Evolutionary conservation across 2,329 filamentous ascomycete genomes (phyloP).

Genomic region (Nannizziopsis arthrosporioides): DNA sequence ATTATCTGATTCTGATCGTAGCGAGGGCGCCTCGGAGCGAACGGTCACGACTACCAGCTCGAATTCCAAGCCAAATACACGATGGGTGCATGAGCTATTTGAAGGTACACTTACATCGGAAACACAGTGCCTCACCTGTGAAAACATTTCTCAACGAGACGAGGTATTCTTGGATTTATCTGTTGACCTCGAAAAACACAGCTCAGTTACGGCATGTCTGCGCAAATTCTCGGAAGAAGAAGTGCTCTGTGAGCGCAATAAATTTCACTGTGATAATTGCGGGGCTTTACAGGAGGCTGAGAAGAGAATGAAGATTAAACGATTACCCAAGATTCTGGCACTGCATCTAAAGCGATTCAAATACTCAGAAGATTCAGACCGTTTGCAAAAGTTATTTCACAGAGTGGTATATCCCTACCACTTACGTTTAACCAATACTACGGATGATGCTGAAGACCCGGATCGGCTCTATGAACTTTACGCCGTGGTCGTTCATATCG

Average conservation of each 20-base stretch:
- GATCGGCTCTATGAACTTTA: constrained; percentile 94
- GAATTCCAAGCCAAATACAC: constrained; percentile 54
- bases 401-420: constrained; percentile 95
- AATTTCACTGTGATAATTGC: constrained; percentile 97
- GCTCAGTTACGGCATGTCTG: constrained; percentile 89
- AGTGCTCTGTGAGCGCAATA: constrained; percentile 96
- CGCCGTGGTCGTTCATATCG: constrained; percentile 93
- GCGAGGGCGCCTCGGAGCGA: constrained; percentile 38
- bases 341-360: constrained; percentile 95
- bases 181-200: constrained; percentile 88
- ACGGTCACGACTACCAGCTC: constrained; percentile 35
- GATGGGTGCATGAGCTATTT: constrained; percentile 96
- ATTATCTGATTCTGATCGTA: constrained; percentile 32
- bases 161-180: constrained; percentile 93
- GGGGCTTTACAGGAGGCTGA: constrained; percentile 94
- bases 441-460: constrained; percentile 84
- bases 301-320: constrained; percentile 98
- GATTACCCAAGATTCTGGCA: constrained; percentile 78
- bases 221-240: constrained; percentile 95
- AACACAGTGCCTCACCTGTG: constrained; percentile 90
- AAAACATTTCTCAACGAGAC: constrained; percentile 87
- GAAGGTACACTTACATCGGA: constrained; percentile 91
- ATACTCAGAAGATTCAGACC: constrained; percentile 89
- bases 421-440: constrained; percentile 92
- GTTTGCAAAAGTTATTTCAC: constrained; percentile 92